A percentile compares a stretch with the other conserved stretches of the same genome.
These are phyloP conservation scores for Clonostachys sp. DNA, from an alignment of 2,329 filamentous ascomycete genomes.

Conservation along the genomic window DNA sequence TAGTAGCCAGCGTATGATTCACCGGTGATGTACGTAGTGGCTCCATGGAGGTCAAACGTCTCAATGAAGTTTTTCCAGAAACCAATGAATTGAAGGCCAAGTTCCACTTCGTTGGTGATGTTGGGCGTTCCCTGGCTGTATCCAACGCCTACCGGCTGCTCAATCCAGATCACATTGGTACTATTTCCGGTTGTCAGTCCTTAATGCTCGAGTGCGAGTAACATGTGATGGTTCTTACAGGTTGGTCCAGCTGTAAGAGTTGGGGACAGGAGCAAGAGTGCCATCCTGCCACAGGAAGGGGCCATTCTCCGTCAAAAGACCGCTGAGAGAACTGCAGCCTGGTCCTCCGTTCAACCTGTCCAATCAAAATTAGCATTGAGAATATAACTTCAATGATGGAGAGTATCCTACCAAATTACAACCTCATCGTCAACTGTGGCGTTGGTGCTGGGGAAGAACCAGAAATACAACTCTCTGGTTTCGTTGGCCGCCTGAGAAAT, in stretches of 20 bases:
- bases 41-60: conserved; percentile 62
- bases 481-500: conserved; percentile 41
- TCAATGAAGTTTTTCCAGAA: conserved; percentile 78
- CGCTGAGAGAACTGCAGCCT: conserved; percentile 59
- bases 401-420: conserved; percentile 49
- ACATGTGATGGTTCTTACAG: conserved; percentile 22
- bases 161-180: conserved; percentile 71
- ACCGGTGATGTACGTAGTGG: conserved; percentile 69
- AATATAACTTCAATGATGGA: too few relatives aligned
- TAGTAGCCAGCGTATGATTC: conserved; percentile 66
- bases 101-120: conserved; percentile 61
- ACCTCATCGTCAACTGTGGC: conserved; percentile 49
- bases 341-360: conserved; percentile 61
- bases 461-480: conserved; percentile 52
- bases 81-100: conserved; percentile 67
- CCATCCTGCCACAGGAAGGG: conserved; percentile 69
- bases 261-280: conserved; percentile 59
- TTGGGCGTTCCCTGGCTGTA: conserved; percentile 63
- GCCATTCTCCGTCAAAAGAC: conserved; percentile 71
- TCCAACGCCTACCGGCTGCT: conserved; percentile 64
- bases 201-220: background rate
- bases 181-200: conserved; percentile 17
- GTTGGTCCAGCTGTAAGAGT: conserved; percentile 70
- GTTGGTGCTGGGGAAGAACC: conserved; percentile 60
- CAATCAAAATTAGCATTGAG: too few relatives aligned